Conservation (phyloP, 2,329 filamentous ascomycete species). For the Fusarium luffae region DNA sequence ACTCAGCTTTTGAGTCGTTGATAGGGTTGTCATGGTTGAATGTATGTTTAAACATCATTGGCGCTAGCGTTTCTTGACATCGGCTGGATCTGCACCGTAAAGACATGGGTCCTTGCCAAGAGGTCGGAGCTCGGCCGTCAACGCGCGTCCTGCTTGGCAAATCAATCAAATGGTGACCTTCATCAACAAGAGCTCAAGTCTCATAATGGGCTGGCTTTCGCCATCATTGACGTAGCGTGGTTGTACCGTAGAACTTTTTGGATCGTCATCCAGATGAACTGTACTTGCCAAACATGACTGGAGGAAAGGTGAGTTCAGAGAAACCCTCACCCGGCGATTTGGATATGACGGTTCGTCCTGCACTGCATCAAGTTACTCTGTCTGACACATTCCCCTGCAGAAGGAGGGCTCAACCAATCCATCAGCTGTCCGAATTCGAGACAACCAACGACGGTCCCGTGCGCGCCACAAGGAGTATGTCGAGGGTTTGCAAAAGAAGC, state of each 20-base stretch:
- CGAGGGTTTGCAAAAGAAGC: slow-evolving; percentile 57
- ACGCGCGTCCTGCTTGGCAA: slow-evolving; percentile 48
- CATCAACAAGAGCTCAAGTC: slow-evolving; percentile 44
- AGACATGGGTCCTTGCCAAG: slow-evolving; percentile 47
- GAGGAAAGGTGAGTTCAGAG: slow-evolving; percentile 46
- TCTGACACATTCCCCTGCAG: slow-evolving; percentile 41
- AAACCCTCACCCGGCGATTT: slow-evolving; percentile 15
- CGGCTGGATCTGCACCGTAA: slow-evolving; percentile 47
- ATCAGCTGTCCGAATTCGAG: slow-evolving; percentile 56
- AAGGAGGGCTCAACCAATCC: slow-evolving; percentile 47
- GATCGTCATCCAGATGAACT: slow-evolving; percentile 39
- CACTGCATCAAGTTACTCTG: slow-evolving; percentile 11
- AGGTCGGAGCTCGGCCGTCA: slow-evolving; percentile 46
- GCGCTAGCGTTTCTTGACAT: slow-evolving; percentile 42
- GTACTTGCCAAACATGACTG: slow-evolving; percentile 41
- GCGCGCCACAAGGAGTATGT: slow-evolving; percentile 63
- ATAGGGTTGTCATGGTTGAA: slow-evolving; percentile 45
- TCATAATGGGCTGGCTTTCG: slow-evolving; percentile 40
- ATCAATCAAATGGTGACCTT: slow-evolving; percentile 42
- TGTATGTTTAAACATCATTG: slow-evolving; percentile 44
- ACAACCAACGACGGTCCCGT: slow-evolving; percentile 65
- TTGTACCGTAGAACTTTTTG: slow-evolving; percentile 7
- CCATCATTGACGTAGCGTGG: slow-evolving; percentile 38
- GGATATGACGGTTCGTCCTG: slow-evolving; percentile 18
- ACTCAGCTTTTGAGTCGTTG: slow-evolving; percentile 28